Conservation (phyloP, 2,329 filamentous ascomycete species). For the Penicillium sp. region DNA sequence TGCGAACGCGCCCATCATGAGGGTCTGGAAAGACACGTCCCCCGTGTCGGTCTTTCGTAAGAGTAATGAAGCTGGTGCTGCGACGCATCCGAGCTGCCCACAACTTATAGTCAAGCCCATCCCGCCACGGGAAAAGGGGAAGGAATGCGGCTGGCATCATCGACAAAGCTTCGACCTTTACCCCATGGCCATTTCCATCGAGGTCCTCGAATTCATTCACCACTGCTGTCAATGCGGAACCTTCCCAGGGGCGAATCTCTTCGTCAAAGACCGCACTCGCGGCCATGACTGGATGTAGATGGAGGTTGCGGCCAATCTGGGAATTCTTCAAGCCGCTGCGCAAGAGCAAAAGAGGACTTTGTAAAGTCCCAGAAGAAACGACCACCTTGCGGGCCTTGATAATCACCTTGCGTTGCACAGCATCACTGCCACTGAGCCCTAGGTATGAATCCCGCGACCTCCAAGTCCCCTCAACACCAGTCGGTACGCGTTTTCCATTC, state of each 20-base stretch:
- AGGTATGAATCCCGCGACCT: conserved; percentile 61
- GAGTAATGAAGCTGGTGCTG: conserved; percentile 64
- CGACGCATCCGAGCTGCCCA: conserved; percentile 61
- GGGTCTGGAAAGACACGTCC: conserved; percentile 71
- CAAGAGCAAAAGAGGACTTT: conserved; percentile 68
- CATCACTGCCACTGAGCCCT: conserved; percentile 48
- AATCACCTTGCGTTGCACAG: conserved; percentile 56
- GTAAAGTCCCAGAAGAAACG: conserved; percentile 68
- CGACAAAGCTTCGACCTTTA: conserved; percentile 69
- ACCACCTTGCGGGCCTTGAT: conserved; percentile 77
- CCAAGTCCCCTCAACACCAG: conserved; percentile 71
- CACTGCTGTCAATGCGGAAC: conserved; percentile 72
- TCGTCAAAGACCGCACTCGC: conserved; percentile 59
- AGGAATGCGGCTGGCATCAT: conserved; percentile 67
- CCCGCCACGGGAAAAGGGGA: conserved; percentile 59
- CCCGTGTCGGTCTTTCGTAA: conserved; percentile 69
- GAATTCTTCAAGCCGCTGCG: conserved; percentile 75
- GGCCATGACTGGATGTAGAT: conserved; percentile 64
- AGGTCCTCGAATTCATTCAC: conserved; percentile 74
- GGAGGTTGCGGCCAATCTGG: conserved; percentile 74
- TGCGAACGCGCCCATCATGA: conserved; percentile 54
- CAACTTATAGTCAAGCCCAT: conserved; percentile 66
- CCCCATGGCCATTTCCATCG: conserved; percentile 72
- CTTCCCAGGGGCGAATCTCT: conserved; percentile 66
- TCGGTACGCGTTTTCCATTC: conserved; percentile 53